Conservation (phyloP, 2,329 filamentous ascomycete genomes). For the Fusarium avenaceum region DNA sequence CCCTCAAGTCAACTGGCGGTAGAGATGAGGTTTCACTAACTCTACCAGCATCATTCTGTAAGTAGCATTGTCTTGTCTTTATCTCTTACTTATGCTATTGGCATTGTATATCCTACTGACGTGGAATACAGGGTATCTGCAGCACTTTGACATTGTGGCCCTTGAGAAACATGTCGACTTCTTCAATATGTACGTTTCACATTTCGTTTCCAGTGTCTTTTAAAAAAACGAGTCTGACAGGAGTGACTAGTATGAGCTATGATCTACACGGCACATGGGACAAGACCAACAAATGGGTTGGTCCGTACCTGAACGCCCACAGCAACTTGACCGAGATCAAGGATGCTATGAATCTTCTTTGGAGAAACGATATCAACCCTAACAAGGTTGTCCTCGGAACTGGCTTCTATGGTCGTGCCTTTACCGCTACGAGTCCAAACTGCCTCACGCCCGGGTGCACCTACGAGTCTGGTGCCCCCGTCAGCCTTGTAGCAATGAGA, state of each 20-base stretch:
- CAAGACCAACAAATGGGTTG: slow-evolving; percentile 35
- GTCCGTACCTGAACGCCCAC: slow-evolving; percentile 54
- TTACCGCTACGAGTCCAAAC: slow-evolving; percentile 10
- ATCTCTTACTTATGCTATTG: too few species aligned
- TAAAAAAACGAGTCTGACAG: not conserved
- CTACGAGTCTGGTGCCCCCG: not conserved
- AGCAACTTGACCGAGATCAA: slow-evolving; percentile 64
- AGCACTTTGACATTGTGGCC: slow-evolving; percentile 14
- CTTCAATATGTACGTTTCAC: slow-evolving; percentile 25
- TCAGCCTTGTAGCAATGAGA: not conserved
- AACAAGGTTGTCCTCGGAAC: slow-evolving; percentile 56
- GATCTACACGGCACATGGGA: slow-evolving; percentile 60
- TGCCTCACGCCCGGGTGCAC: slow-evolving; percentile 47
- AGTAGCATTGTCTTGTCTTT: too few species aligned
- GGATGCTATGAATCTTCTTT: slow-evolving; percentile 59
- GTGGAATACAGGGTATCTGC: slow-evolving; percentile 10
- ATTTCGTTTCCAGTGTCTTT: not conserved
- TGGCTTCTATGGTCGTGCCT: slow-evolving; percentile 58
- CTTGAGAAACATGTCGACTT: slow-evolving; percentile 20
- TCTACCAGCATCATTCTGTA: slow-evolving; percentile 21
- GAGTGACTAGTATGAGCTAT: slow-evolving; percentile 49
- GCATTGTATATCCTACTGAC: not conserved
- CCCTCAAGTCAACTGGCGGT: slow-evolving; percentile 11
- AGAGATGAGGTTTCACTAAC: slow-evolving; percentile 17
- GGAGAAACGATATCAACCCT: slow-evolving; percentile 59